Percentiles rank a stretch among this genome's conserved stretches.
These are phyloP conservation scores for Magnolia sinica DNA, from an alignment of 164 flowering plant species.

Conservation along the genomic window DNA sequence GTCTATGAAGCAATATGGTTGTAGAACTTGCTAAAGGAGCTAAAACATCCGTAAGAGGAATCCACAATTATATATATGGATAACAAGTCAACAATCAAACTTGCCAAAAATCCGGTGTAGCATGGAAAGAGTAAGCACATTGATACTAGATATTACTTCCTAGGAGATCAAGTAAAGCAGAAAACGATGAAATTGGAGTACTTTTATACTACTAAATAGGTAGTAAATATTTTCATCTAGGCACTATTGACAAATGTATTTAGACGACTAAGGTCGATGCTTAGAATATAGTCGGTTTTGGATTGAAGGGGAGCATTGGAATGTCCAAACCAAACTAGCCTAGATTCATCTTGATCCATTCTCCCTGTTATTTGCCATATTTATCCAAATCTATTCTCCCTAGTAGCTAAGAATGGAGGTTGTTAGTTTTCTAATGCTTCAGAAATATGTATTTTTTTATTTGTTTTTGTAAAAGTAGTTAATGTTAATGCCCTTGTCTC, in stretches of 20 bases:
- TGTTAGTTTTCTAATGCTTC: too few species aligned
- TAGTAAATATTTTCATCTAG: not conserved
- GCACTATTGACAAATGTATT: not conserved
- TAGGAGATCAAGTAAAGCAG: constrained; percentile 1
- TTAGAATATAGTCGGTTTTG: not conserved
- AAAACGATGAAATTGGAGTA: not conserved
- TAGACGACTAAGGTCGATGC: not conserved
- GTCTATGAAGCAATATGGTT: not conserved
- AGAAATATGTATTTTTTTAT: too few species aligned
- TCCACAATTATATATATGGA: not conserved
- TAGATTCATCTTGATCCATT: too few species aligned
- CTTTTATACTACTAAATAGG: not conserved
- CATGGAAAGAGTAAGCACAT: constrained; percentile 7
- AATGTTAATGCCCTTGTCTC: too few species aligned
- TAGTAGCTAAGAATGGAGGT: too few species aligned
- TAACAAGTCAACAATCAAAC: not conserved
- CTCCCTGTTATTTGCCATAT: too few species aligned
- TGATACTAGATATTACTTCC: not conserved
- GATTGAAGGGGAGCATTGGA: too few species aligned
- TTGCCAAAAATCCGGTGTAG: not conserved
- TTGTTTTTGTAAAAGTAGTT: too few species aligned
- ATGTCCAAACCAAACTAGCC: too few species aligned
- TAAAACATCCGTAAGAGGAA: not conserved
- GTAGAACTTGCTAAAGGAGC: not conserved
- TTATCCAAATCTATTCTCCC: too few species aligned